Evolutionary conservation across 768 basidiomycete genomes (phyloP).

Genomic region (Podaxis carcinomalis): DNA sequence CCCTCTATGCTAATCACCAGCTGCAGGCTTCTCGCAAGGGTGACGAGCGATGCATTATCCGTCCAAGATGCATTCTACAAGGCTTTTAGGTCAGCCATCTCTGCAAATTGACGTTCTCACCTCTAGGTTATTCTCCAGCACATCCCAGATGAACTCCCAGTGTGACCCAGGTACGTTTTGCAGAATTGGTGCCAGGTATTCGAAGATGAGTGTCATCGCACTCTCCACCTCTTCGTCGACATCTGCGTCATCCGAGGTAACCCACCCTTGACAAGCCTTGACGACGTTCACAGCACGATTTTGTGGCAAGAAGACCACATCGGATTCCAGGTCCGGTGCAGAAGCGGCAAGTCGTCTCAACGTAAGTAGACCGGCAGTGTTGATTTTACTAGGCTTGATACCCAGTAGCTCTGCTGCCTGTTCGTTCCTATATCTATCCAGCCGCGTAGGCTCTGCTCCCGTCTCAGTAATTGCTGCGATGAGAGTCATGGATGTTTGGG

Average conservation of each 20-base stretch:
- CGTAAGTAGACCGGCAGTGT: slow-evolving; percentile 61
- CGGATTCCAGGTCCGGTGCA: slow-evolving; percentile 76
- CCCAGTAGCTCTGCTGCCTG: slow-evolving; percentile 78
- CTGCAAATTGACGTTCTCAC: slow-evolving; percentile 32
- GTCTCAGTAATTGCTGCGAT: slow-evolving; percentile 54
- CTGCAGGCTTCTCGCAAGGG: slow-evolving; percentile 65
- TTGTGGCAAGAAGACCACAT: slow-evolving; percentile 80
- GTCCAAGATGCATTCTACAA: slow-evolving; percentile 53
- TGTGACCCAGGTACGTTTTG: slow-evolving; percentile 84
- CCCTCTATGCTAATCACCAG: slow-evolving; percentile 69
- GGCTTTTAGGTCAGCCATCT: neutral
- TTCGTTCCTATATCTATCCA: slow-evolving; percentile 86
- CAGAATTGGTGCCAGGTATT: slow-evolving; percentile 77
- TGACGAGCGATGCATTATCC: slow-evolving; percentile 54
- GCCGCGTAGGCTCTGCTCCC: slow-evolving; percentile 63
- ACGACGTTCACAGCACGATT: slow-evolving; percentile 83
- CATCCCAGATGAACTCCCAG: slow-evolving; percentile 91
- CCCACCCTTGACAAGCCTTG: slow-evolving; percentile 83
- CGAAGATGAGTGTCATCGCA: slow-evolving; percentile 69
- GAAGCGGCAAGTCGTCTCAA: slow-evolving; percentile 67
- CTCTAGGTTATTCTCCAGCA: slow-evolving; percentile 86
- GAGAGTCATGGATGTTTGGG: slow-evolving; percentile 65
- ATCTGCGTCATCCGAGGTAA: slow-evolving; percentile 63
- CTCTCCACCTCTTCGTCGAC: slow-evolving; percentile 77
- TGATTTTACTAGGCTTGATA: slow-evolving; percentile 57